phyloP scores from a whole-genome alignment of 805 yeast species.

The Maudiozyma bulderi region DNA sequence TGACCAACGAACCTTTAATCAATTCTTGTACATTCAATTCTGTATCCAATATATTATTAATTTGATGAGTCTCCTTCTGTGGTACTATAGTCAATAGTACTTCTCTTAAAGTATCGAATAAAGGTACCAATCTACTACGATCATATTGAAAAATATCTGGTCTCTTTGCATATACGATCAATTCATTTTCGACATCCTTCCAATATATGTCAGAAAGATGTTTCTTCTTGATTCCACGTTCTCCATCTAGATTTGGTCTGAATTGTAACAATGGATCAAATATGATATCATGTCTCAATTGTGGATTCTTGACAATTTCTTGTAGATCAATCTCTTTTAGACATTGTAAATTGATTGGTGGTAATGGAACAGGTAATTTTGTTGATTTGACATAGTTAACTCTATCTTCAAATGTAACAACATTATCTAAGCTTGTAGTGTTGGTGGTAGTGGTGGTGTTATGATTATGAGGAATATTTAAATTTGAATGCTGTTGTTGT shows the following conservation, averaged over 20 bases:
- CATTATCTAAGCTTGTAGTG: not conserved
- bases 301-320: conserved; percentile 85
- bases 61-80: conserved; percentile 55
- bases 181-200: conserved; percentile 65
- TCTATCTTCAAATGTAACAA: conserved; percentile 19
- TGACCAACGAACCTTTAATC: conserved; percentile 59
- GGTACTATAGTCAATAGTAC: conserved; percentile 71
- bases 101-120: conserved; percentile 71
- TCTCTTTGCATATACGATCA: conserved; percentile 34
- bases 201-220: conserved; percentile 73
- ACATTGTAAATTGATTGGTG: conserved; percentile 76
- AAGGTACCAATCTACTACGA: conserved; percentile 46
- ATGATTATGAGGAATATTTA: not conserved
- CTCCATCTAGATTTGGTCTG: conserved; percentile 86
- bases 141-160: conserved; percentile 24
- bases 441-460: not conserved
- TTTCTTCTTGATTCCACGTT: conserved; percentile 74
- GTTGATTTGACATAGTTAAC: conserved; percentile 14
- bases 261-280: conserved; percentile 89
- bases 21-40: conserved; percentile 71
- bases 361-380: conserved; percentile 41
- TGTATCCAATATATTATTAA: conserved; percentile 65
- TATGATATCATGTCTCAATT: conserved; percentile 81
- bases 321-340: conserved; percentile 79
- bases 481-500: not conserved